phyloP scores from a whole-genome alignment of 768 basidiomycete genomes.

The Kondoa malvinella region DNA sequence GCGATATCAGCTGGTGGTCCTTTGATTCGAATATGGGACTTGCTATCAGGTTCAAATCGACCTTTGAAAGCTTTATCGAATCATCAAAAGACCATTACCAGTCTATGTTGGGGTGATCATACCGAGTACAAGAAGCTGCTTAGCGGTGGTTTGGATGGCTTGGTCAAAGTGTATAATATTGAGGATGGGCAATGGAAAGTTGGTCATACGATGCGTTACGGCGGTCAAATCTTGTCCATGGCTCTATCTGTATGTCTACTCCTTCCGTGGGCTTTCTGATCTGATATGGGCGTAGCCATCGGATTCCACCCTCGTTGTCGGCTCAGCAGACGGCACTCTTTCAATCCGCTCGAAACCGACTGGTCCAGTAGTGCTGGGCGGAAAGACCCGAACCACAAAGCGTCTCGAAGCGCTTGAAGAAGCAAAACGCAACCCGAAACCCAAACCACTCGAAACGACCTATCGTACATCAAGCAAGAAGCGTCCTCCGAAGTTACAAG shows the following conservation, averaged over 20 bases:
- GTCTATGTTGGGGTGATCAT: slow-evolving; percentile 48
- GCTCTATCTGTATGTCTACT: slow-evolving; percentile 46
- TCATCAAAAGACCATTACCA: slow-evolving; percentile 93
- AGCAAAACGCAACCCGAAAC: slow-evolving; percentile 31
- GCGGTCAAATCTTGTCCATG: slow-evolving; percentile 73
- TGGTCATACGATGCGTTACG: slow-evolving; percentile 95
- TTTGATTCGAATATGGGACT: slow-evolving; percentile 85
- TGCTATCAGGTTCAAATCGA: slow-evolving; percentile 44
- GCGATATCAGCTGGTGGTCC: slow-evolving; percentile 77
- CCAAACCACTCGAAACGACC: slow-evolving; percentile 21
- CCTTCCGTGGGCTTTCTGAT: background rate
- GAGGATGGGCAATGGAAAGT: slow-evolving; percentile 63
- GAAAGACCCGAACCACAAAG: background rate
- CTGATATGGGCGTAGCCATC: slow-evolving; percentile 41
- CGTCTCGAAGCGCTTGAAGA: slow-evolving; percentile 15
- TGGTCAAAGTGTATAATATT: slow-evolving; percentile 98
- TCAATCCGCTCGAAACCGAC: slow-evolving; percentile 53
- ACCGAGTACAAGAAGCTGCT: slow-evolving; percentile 59
- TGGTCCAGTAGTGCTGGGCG: background rate
- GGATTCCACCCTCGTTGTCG: slow-evolving; percentile 86
- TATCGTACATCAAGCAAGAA: slow-evolving; percentile 22
- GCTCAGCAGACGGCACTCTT: slow-evolving; percentile 97
- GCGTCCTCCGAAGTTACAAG: slow-evolving; percentile 52
- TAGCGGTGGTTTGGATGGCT: slow-evolving; percentile 81
- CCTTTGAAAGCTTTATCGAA: slow-evolving; percentile 84